These are phyloP conservation scores for Fusarium dimerum DNA, from an alignment of 2,329 filamentous ascomycete species.

Conservation along the genomic window DNA sequence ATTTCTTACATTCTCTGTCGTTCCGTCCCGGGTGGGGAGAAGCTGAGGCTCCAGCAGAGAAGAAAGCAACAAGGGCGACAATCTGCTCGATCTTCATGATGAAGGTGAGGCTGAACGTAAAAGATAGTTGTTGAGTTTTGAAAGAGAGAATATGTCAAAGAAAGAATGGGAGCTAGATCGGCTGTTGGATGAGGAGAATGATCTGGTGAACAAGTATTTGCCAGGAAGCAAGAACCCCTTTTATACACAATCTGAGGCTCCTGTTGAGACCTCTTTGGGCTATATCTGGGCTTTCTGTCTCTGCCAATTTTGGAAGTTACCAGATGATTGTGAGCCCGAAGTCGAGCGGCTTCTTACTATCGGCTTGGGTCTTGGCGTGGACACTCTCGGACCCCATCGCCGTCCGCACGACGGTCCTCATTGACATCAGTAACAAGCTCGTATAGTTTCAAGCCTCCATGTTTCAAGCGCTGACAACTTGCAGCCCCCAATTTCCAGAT, in stretches of 20 bases:
- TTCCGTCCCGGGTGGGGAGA: constrained; percentile 3
- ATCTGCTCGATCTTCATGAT: constrained; percentile 16
- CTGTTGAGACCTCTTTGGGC: background rate
- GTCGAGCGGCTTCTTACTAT: background rate
- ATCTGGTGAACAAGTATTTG: background rate
- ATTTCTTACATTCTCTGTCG: constrained; percentile 10
- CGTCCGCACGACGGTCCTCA: background rate
- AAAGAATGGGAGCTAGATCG: constrained; percentile 3
- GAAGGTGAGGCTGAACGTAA: constrained; percentile 1
- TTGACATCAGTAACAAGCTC: constrained; percentile 7
- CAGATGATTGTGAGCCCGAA: background rate
- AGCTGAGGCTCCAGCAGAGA: constrained; percentile 18
- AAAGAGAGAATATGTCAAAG: constrained; percentile 8
- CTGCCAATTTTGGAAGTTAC: too few species aligned
- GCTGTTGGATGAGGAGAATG: constrained; percentile 11
- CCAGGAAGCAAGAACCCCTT: background rate
- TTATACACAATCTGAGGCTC: constrained; percentile 11
- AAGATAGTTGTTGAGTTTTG: background rate
- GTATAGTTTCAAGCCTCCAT: constrained; percentile 4
- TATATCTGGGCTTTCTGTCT: background rate
- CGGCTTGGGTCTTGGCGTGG: too few species aligned
- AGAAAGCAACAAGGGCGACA: constrained; percentile 15
- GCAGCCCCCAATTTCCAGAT: background rate
- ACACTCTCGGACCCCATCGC: background rate
- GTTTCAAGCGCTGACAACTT: background rate